A percentile compares a stretch with the other conserved stretches of the same genome.
Evolutionary conservation across 1,284 basidiomycete species (phyloP).

Genomic region (Apiotrichum siamense): DNA sequence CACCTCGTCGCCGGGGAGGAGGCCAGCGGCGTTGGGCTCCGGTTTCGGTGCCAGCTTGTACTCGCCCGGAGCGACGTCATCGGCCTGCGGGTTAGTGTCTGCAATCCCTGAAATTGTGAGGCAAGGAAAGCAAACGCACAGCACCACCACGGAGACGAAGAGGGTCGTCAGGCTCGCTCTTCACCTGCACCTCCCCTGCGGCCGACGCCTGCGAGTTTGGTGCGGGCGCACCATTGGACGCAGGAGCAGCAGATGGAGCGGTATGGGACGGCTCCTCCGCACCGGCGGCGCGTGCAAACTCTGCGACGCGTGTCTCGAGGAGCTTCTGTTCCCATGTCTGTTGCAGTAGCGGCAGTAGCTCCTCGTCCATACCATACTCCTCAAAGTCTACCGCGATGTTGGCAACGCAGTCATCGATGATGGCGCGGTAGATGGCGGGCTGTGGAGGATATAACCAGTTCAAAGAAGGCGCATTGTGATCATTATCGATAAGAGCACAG

Average conservation of each 20-base stretch:
- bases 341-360: slow-evolving; percentile 81
- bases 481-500: background rate
- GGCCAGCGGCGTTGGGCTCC: slow-evolving; percentile 46
- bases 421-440: slow-evolving; percentile 83
- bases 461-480: background rate
- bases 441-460: no score
- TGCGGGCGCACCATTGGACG: background rate
- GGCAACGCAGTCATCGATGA: slow-evolving; percentile 93
- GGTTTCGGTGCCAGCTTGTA: slow-evolving; percentile 21
- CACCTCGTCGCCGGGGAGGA: slow-evolving; percentile 59
- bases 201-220: background rate
- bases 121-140: slow-evolving; percentile 1
- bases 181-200: slow-evolving; percentile 27
- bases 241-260: background rate
- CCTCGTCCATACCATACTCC: slow-evolving; percentile 90
- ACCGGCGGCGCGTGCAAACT: slow-evolving; percentile 55
- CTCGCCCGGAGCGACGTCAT: background rate
- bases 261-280: slow-evolving; percentile 12
- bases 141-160: slow-evolving; percentile 39
- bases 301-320: slow-evolving; percentile 83
- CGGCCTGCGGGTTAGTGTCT: background rate
- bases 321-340: slow-evolving; percentile 94
- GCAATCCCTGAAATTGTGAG: no score
- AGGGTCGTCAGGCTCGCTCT: slow-evolving; percentile 39
- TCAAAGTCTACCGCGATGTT: slow-evolving; percentile 91